These are phyloP conservation scores for Pterocarpus santalinus DNA, from an alignment of 306 rosid species.

Conservation along the genomic window DNA sequence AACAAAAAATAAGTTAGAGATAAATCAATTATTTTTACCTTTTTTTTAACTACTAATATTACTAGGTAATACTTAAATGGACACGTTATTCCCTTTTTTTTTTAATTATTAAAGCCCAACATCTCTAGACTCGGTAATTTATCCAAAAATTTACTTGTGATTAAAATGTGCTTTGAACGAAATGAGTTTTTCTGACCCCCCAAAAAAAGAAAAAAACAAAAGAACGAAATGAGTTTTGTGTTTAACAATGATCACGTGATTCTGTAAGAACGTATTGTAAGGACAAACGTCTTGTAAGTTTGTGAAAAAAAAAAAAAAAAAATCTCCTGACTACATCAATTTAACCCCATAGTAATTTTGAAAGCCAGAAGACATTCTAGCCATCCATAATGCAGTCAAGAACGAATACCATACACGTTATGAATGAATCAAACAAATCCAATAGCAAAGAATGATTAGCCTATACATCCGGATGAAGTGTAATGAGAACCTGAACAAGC, in stretches of 20 bases:
- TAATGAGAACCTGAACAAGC: constrained; percentile 8
- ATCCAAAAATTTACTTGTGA: background rate
- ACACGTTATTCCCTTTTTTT: background rate
- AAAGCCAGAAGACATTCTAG: background rate
- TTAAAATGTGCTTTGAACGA: background rate
- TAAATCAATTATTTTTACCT: too few species aligned
- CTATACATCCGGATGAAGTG: constrained; percentile 35
- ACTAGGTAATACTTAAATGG: background rate
- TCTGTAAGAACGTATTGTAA: background rate
- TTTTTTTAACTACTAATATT: background rate
- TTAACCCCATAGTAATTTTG: background rate
- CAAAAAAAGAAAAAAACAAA: background rate
- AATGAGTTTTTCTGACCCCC: background rate
- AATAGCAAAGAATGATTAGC: constrained; percentile 32
- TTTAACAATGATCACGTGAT: background rate
- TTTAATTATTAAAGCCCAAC: background rate
- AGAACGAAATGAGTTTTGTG: background rate
- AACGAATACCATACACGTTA: background rate
- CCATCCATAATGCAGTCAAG: background rate
- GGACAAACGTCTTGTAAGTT: background rate
- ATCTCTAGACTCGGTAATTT: background rate
- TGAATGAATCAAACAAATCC: constrained; percentile 7
- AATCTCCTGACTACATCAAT: background rate
- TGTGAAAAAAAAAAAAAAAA: background rate
- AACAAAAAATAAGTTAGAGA: too few species aligned